Conservation (phyloP, 2,329 filamentous ascomycete species). For the Ascochyta rabiei region DNA sequence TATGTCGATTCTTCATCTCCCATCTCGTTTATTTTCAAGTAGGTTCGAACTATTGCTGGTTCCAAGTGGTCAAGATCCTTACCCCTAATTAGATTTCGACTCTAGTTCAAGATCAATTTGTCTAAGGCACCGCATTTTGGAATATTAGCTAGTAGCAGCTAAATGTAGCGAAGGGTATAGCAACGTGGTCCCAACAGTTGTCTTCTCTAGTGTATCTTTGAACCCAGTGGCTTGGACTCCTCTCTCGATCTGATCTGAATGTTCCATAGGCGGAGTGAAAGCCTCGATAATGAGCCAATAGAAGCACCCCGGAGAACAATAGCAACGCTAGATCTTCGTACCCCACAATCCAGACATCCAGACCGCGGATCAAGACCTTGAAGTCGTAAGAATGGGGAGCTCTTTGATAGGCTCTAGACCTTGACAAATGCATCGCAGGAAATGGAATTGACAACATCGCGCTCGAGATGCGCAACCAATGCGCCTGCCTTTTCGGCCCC, state of each 20-base stretch:
- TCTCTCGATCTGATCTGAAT: neutral
- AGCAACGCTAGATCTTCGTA: neutral
- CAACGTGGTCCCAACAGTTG: too few species aligned
- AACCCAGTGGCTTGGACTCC: too few species aligned
- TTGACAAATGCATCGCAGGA: constrained; percentile 7
- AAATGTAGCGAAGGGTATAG: too few species aligned
- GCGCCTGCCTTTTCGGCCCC: neutral
- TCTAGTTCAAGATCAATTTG: too few species aligned
- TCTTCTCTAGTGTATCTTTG: too few species aligned
- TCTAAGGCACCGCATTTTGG: too few species aligned
- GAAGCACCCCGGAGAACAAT: neutral
- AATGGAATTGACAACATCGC: neutral
- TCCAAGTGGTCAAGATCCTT: too few species aligned
- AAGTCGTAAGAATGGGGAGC: neutral
- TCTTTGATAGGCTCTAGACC: neutral
- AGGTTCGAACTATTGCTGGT: too few species aligned
- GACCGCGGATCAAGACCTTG: neutral
- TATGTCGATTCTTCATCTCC: too few species aligned
- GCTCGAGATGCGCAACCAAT: neutral
- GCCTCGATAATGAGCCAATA: neutral
- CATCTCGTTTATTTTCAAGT: too few species aligned
- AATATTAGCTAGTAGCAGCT: too few species aligned
- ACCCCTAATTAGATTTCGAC: too few species aligned
- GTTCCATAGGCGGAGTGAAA: neutral
- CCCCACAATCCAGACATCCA: neutral